phyloP scores from a whole-genome alignment of 139 green algal species.

The Chlamydomonas urium region DNA sequence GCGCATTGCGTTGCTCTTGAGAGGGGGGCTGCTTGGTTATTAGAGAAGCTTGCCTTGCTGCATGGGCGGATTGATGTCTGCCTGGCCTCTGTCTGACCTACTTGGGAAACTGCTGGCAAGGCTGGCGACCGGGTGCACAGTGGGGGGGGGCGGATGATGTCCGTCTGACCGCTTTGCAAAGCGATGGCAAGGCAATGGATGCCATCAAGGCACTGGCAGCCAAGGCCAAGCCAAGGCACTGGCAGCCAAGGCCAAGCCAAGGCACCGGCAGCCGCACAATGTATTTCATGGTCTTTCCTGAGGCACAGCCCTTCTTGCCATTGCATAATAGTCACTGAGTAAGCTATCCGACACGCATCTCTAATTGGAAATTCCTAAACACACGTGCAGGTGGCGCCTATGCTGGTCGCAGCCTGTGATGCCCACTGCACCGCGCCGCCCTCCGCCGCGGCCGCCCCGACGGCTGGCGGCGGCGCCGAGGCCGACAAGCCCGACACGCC shows the following conservation, averaged over 20 bases:
- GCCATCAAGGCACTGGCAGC: too few species aligned
- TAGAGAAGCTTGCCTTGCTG: neutral
- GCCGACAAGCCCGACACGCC: neutral
- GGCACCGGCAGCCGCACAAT: too few species aligned
- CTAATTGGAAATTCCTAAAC: too few species aligned
- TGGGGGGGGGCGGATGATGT: neutral
- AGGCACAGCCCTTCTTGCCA: neutral
- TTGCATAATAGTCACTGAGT: neutral
- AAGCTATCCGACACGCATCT: neutral
- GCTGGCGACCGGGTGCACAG: neutral
- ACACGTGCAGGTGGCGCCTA: neutral
- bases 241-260: too few species aligned
- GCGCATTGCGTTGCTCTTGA: neutral
- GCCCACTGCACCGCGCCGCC: neutral
- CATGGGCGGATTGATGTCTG: neutral
- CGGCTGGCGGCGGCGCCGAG: neutral
- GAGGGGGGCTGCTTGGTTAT: neutral
- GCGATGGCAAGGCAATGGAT: too few species aligned
- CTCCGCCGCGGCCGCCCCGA: neutral
- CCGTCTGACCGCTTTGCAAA: too few species aligned
- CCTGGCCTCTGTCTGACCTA: neutral
- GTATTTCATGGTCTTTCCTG: too few species aligned
- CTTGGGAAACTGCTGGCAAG: neutral
- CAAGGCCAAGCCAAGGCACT: too few species aligned
- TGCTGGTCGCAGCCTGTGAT: neutral